Base-by-base conservation (phyloP, 345 rosid genomes). In the Conringia planisiliqua region DNA sequence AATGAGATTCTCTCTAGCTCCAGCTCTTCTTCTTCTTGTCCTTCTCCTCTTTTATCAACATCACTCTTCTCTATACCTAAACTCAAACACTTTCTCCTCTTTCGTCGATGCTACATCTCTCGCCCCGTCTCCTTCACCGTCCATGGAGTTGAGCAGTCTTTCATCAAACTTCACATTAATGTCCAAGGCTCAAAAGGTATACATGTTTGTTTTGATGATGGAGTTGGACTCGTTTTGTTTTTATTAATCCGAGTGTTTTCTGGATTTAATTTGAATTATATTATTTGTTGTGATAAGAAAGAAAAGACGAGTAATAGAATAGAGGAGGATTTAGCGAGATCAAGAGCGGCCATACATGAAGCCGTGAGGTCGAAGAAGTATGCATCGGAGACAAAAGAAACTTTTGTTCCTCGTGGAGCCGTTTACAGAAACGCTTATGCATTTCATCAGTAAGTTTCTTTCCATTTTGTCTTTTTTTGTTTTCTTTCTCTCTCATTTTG, bases 381-480 rank as follows among this genome's bases (percentile, higher is more conserved):
- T 65, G 50, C 79, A 13, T 80, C 86, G 8, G 72, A 79, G 14
- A 72, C 77, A 8, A 59, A 83, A 13, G 79, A 81, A 55, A 26
- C 52, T 10, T 84, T 81, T 74, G 11, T 84, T 35, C 91, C 89
- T 59, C 83, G 77, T 76, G 88, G 88, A 43, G 56, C 52, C 43
- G 73, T 83, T 32, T 87, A 89, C 75, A 74, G 88, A 70, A 87
- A 89, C 68, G 65, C 85, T 12, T 80, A 76, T 22, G 86, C 89
- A 44, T 87, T 89, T 79, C 86, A 85, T 70, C 89, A 83, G 91
- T 85, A 74, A 74, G 88, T 74, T 66, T 38, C 70, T 43, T 20
- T 27, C 22, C 0, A 10, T 22, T 59, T 20, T 6, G 14, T 57
- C 10, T 73, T 26, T 29, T n/a, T n/a, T 1, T n/a, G 33, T n/a